Base-by-base conservation (phyloP, 768 basidiomycete genomes). In the Phylloporus rhodoxanthus region DNA sequence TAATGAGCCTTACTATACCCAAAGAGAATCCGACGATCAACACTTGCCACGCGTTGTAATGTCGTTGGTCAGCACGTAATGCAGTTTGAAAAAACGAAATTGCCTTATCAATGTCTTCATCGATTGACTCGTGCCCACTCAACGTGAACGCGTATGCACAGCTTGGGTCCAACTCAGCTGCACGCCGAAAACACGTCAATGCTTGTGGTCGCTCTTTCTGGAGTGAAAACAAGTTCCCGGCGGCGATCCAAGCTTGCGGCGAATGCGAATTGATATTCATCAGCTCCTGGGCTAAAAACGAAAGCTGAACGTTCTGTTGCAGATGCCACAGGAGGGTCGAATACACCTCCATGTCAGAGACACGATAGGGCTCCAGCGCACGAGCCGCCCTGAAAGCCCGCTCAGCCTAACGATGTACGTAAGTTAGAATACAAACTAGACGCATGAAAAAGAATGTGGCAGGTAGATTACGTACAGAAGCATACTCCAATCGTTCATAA, bases 11-110 rank as follows among this genome's bases (percentile, higher is more conserved):
- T 26, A 14, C 36, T 42, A 23, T 28, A 39, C 33, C n/a, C 47
- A 33, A 39, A 48, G 10, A 21, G 11, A 23, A 46, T 28, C n/a
- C 20, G n/a, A 30, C 11, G 46, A 30, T 39, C 46, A 26, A 33
- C 47, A 76, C 89, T 67, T 68, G 96, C 96, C 96, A 98, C 47
- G 96, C 96, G 71, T 96, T 95, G 70, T 98, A 99, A 70, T 96
- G 92, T 70, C 91, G 83, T 61, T 81, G 72, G 74, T 98, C 93
- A 51, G 87, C 85, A 70, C 89, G 82, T 68, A 99, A 76, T 33
- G 95, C 95, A 49, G 81, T 84, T 67, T 96, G 84, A 67, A 94
- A 99, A 74, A 90, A 94, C 53, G 78, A 81, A 57, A 94, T 83
- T 32, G 94, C 93, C 68, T 86, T 84, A 60, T 95, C 90, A 56